These are phyloP conservation scores for Rhodotorula sphaerocarpa DNA, from an alignment of 768 basidiomycete species.

Conservation along the genomic window DNA sequence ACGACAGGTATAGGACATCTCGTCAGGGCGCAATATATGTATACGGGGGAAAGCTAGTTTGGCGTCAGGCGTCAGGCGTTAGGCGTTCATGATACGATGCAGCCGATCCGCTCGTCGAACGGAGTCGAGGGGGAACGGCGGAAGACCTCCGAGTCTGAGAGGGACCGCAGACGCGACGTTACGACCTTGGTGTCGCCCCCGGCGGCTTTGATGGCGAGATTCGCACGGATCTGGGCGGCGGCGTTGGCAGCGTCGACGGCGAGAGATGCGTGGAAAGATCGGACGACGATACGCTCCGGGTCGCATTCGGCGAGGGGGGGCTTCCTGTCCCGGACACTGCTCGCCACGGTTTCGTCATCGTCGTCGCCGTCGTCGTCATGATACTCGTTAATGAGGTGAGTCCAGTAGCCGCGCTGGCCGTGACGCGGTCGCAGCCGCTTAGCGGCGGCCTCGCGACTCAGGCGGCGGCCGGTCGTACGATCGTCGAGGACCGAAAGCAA, in stretches of 20 bases:
- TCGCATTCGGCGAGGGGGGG: constrained; percentile 76
- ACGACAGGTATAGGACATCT: no score
- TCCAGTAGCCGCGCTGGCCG: constrained; percentile 22
- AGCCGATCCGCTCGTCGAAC: background rate
- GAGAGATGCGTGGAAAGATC: constrained; percentile 80
- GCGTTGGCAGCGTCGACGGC: constrained; percentile 63
- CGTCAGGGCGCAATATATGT: no score
- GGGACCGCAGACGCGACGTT: background rate
- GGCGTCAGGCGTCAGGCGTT: no score
- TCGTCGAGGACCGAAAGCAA: constrained; percentile 20
- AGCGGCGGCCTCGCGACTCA: background rate
- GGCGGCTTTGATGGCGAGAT: no score
- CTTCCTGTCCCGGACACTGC: no score
- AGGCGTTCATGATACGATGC: constrained; percentile 1
- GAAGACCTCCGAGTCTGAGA: constrained; percentile 4
- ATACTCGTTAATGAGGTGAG: constrained; percentile 8
- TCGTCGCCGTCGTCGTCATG: constrained; percentile 9
- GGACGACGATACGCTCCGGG: constrained; percentile 60
- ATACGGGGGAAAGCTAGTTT: no score
- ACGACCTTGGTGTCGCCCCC: background rate
- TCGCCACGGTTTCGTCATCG: background rate
- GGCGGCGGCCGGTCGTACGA: constrained; percentile 1
- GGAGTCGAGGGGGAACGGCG: background rate
- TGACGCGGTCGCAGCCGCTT: background rate
- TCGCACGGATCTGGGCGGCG: no score